phyloP scores from a whole-genome alignment of 75 land plant genomes.

The Selaginella moellendorffii region DNA sequence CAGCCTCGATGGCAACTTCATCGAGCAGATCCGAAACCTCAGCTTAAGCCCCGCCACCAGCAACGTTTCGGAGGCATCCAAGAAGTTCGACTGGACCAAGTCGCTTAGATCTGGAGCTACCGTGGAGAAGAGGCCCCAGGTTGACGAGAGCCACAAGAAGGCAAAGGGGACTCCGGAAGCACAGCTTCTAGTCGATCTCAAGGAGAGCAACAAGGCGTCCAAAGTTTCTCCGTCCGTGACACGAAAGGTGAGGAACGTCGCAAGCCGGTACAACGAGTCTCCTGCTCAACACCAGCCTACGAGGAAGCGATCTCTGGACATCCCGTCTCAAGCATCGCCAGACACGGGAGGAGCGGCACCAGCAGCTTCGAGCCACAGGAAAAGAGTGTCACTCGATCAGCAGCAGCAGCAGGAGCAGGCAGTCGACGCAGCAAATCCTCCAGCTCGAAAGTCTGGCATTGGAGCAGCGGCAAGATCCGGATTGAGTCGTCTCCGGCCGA shows the following conservation, averaged over 20 bases:
- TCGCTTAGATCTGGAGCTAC: constrained; percentile 1
- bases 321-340: neutral
- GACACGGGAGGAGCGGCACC: neutral
- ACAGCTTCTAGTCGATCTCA: constrained; percentile 4
- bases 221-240: constrained; percentile 2
- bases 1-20: constrained; percentile 1
- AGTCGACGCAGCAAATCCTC: neutral
- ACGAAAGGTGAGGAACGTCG: neutral
- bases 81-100: constrained; percentile 4
- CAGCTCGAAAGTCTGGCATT: neutral
- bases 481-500: constrained; percentile 4
- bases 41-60: constrained; percentile 2
- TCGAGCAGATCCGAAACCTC: neutral
- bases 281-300: neutral
- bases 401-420: neutral
- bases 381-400: constrained; percentile 3
- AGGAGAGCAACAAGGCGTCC: constrained; percentile 1
- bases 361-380: constrained; percentile 3
- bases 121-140: neutral
- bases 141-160: neutral
- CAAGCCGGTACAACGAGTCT: constrained; percentile 4
- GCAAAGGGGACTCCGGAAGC: neutral
- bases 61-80: constrained; percentile 9
- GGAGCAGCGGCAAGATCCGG: constrained; percentile 8
- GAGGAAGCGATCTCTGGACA: constrained; percentile 1